phyloP scores from a whole-genome alignment of 1,139 yeast species.

The Yamadazyma pseudoaaseri region DNA sequence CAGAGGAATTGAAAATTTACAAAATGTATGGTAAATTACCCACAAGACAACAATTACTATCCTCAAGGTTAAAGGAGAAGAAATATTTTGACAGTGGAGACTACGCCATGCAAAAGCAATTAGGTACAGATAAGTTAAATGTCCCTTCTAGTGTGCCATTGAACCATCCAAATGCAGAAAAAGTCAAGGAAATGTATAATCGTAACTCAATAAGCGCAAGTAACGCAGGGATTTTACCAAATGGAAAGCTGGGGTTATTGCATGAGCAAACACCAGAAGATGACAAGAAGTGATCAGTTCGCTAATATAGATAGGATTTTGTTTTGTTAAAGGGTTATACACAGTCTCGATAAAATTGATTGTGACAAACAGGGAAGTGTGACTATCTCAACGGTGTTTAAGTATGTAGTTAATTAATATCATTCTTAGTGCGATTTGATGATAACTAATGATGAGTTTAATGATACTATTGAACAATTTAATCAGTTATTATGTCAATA shows the following conservation, averaged over 20 bases:
- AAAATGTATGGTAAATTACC: slow-evolving; percentile 89
- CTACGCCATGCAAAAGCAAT: slow-evolving; percentile 82
- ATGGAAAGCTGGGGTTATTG: slow-evolving; percentile 47
- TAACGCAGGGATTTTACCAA: slow-evolving; percentile 44
- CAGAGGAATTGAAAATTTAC: slow-evolving; percentile 69
- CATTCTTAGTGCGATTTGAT: background rate
- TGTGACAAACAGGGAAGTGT: no score
- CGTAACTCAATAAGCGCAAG: slow-evolving; percentile 42
- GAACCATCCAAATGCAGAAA: slow-evolving; percentile 50
- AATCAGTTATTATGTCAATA: background rate
- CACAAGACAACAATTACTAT: slow-evolving; percentile 75
- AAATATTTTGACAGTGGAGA: slow-evolving; percentile 97
- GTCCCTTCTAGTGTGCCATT: slow-evolving; percentile 30
- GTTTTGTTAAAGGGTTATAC: no score
- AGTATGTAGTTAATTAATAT: background rate
- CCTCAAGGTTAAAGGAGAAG: slow-evolving; percentile 80
- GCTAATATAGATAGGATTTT: background rate
- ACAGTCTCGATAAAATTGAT: no score
- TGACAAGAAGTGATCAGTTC: slow-evolving; percentile 6
- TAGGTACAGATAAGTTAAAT: slow-evolving; percentile 21
- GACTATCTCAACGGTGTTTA: background rate
- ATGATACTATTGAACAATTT: background rate
- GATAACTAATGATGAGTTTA: background rate
- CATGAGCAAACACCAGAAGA: slow-evolving; percentile 40
- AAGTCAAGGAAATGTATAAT: slow-evolving; percentile 47